Base-by-base conservation (phyloP, 1,284 basidiomycete genomes). In the Puccinia polysora region DNA sequence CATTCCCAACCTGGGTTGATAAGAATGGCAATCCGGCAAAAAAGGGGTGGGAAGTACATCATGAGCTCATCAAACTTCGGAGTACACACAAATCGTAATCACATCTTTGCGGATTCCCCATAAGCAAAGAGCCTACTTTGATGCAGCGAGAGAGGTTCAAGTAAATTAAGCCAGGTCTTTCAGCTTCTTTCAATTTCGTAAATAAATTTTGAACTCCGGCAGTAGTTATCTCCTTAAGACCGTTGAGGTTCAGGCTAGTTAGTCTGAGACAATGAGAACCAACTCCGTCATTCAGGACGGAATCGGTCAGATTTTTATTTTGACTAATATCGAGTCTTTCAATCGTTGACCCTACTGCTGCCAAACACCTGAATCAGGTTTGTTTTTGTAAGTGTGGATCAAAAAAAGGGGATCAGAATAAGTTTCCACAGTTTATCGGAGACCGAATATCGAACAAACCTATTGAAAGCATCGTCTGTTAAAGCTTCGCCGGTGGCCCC, bases 281-380 rank as follows among this genome's bases (percentile, higher is more conserved):
- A 65, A 97, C 81, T 4, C 88, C 89, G 8, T 84, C 81, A n/a
- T n/a, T n/a, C 7, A 96, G 81, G 55, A 88, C 80, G 1, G 74
- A 78, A 75, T 88, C 86, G 2, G 83, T 83, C 25, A 90, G 80
- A 23, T 82, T 82, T 8, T 81, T 77, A 77, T 90, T 86, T 70
- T 63, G 68, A 2, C 85, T 84, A 6, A 91, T 78, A 75, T 90
- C 88, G 43, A 91, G 81, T 23, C 81, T 81, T 34, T 79, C 82
- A 34, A 90, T 79, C 8, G 36, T 45, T 18, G 43, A 23, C 73
- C 68, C 15, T 77, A 75, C 34, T 1, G 74, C 73, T 65, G 75
- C 55, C 7, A 78, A 77, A 73, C 76, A 75, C 34, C 73, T 75
- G 68, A 75, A 79, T 28, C 4, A 30, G 25, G 15, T 20, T 55